Evolutionary conservation across 2,329 filamentous ascomycete genomes (phyloP).

Genomic region (Cordyceps pruinosa): DNA sequence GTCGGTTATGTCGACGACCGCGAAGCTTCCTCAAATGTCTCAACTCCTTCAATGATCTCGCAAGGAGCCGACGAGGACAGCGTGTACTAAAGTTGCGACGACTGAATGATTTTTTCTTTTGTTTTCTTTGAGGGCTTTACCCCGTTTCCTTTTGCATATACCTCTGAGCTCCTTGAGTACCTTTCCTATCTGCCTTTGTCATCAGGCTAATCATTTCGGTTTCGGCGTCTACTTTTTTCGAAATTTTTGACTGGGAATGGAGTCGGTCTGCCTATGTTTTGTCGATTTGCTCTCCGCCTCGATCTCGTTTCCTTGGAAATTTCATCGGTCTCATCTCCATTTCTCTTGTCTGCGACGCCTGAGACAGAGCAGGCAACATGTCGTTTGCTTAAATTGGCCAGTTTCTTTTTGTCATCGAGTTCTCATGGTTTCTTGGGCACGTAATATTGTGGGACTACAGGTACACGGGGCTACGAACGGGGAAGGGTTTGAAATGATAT

Average conservation of each 20-base stretch:
- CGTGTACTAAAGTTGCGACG: constrained; percentile 56
- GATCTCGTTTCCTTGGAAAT: constrained; percentile 14
- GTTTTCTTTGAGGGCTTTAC: constrained; percentile 20
- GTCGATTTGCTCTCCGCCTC: constrained; percentile 3
- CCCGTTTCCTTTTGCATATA: constrained; percentile 12
- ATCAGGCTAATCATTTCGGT: constrained; percentile 14
- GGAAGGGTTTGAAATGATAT: constrained; percentile 13
- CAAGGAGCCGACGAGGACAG: constrained; percentile 65
- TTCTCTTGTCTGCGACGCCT: constrained; percentile 28
- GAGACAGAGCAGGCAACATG: constrained; percentile 29
- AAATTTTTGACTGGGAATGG: constrained; percentile 1
- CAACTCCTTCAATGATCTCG: constrained; percentile 65
- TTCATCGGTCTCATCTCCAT: constrained; percentile 21
- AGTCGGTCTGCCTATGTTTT: constrained; percentile 16
- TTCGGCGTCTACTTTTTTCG: constrained; percentile 14
- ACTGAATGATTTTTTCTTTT: constrained; percentile 44
- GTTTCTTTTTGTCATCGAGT: constrained; percentile 10
- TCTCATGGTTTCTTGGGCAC: constrained; percentile 16
- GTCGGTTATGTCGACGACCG: constrained; percentile 88
- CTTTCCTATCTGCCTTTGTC: constrained; percentile 19
- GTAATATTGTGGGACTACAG: constrained; percentile 13
- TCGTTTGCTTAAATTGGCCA: constrained; percentile 8
- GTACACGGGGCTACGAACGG: constrained; percentile 13
- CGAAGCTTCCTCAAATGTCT: constrained; percentile 61
- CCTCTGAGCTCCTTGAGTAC: constrained; percentile 22